Evolutionary conservation across 2,329 filamentous ascomycete species (phyloP).

Genomic region (Triangularia verruculosa): DNA sequence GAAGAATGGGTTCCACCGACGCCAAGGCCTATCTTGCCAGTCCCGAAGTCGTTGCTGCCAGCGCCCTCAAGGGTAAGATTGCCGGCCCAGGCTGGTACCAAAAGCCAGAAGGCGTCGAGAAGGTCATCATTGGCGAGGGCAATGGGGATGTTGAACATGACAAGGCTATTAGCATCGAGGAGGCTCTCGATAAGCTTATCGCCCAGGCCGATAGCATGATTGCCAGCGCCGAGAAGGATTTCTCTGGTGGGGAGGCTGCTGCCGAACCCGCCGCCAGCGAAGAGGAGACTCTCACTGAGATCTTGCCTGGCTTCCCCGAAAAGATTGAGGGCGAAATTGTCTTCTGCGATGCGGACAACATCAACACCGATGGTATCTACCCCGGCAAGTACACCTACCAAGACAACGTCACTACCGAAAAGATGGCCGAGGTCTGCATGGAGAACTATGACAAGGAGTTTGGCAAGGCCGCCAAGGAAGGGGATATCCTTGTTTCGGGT

Average conservation of each 20-base stretch:
- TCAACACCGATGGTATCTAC: conserved; percentile 92
- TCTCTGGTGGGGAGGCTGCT: conserved; percentile 35
- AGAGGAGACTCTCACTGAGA: conserved; percentile 56
- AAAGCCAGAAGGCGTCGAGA: conserved; percentile 63
- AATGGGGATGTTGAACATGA: conserved; percentile 63
- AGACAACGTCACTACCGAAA: conserved; percentile 70
- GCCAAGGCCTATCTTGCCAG: conserved; percentile 84
- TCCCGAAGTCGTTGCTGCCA: conserved; percentile 89
- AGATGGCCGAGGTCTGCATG: conserved; percentile 91
- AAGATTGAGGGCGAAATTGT: conserved; percentile 81
- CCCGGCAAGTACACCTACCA: conserved; percentile 84
- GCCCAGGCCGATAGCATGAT: conserved; percentile 64
- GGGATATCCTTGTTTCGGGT: conserved; percentile 80
- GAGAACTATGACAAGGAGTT: conserved; percentile 85
- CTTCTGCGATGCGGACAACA: conserved; percentile 76
- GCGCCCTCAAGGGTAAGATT: conserved; percentile 70
- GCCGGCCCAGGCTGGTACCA: conserved; percentile 76
- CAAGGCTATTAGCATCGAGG: conserved; percentile 63
- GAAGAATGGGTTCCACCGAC: conserved; percentile 77
- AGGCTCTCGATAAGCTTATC: conserved; percentile 70
- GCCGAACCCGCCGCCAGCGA: conserved; percentile 24
- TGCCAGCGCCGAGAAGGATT: conserved; percentile 48
- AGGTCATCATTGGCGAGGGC: conserved; percentile 69
- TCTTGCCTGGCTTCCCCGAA: conserved; percentile 84
- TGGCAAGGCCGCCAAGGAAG: conserved; percentile 56